These are phyloP conservation scores for Dictyostelium purpureum DNA, from an alignment of 78 protist species.

Conservation along the genomic window DNA sequence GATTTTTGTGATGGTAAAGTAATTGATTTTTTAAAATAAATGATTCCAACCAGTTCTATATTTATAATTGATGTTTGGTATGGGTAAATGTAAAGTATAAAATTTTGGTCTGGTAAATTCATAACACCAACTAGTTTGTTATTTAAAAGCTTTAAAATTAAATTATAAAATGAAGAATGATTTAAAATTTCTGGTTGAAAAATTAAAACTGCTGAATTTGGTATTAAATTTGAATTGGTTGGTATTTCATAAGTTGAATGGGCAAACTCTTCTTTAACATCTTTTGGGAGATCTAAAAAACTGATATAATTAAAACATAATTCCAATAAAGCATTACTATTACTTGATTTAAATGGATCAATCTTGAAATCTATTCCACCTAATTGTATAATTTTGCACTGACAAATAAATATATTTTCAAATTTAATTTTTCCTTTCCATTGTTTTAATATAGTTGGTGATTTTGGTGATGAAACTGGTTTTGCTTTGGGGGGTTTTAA, in stretches of 20 bases:
- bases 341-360: neutral
- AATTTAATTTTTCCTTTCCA: neutral
- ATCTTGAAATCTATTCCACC: neutral
- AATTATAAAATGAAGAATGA: constrained; percentile 17
- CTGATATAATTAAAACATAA: neutral
- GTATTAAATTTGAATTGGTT: neutral
- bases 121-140: constrained; percentile 25
- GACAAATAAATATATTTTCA: neutral
- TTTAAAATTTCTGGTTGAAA: constrained; percentile 11
- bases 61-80: constrained; percentile 32
- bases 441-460: neutral
- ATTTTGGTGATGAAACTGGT: neutral
- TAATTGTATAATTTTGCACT: neutral
- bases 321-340: neutral
- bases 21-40: neutral
- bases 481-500: neutral
- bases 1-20: neutral
- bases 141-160: neutral
- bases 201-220: neutral
- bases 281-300: neutral
- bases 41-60: constrained; percentile 11
- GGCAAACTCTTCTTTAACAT: neutral
- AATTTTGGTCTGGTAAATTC: neutral
- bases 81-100: constrained; percentile 25
- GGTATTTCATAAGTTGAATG: too few relatives aligned